Evolutionary conservation across 164 flowering plant species (phyloP).

Genomic region (Vitis amurensis): DNA sequence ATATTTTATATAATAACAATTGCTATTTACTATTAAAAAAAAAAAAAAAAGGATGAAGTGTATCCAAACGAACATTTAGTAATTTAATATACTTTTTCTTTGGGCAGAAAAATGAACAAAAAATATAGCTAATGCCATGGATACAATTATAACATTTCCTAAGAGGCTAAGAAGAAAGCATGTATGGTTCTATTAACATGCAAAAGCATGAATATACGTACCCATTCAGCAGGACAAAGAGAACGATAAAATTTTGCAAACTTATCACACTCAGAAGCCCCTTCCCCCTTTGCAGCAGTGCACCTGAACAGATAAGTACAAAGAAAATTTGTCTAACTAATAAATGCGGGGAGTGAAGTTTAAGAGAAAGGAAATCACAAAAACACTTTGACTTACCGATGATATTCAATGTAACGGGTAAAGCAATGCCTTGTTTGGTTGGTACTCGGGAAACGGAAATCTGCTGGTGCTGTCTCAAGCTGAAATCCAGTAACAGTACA

Average conservation of each 20-base stretch:
- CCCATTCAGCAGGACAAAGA: slow-evolving; percentile 17
- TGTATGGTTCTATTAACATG: too few relatives aligned
- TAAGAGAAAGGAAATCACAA: background rate
- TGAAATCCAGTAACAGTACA: slow-evolving; percentile 23
- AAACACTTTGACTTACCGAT: slow-evolving; percentile 44
- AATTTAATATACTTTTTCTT: too few relatives aligned
- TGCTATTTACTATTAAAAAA: too few relatives aligned
- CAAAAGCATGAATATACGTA: background rate
- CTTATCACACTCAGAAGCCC: slow-evolving; percentile 8
- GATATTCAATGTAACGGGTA: slow-evolving; percentile 79
- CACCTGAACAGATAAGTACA: slow-evolving; percentile 5
- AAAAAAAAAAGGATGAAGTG: too few relatives aligned
- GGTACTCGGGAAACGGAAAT: slow-evolving; percentile 81
- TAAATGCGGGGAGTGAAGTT: background rate
- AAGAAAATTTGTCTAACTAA: background rate
- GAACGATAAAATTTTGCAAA: slow-evolving; percentile 12
- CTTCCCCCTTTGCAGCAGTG: slow-evolving; percentile 11
- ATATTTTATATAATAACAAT: too few relatives aligned
- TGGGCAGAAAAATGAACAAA: too few relatives aligned
- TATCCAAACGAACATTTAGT: too few relatives aligned
- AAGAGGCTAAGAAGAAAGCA: too few relatives aligned
- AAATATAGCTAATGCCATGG: too few relatives aligned
- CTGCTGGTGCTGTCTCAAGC: slow-evolving; percentile 86
- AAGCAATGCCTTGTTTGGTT: slow-evolving; percentile 84
- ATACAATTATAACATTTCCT: too few relatives aligned